Evolutionary conservation across 805 yeast genomes (phyloP).

Genomic region (Monosporozyma siamensis): DNA sequence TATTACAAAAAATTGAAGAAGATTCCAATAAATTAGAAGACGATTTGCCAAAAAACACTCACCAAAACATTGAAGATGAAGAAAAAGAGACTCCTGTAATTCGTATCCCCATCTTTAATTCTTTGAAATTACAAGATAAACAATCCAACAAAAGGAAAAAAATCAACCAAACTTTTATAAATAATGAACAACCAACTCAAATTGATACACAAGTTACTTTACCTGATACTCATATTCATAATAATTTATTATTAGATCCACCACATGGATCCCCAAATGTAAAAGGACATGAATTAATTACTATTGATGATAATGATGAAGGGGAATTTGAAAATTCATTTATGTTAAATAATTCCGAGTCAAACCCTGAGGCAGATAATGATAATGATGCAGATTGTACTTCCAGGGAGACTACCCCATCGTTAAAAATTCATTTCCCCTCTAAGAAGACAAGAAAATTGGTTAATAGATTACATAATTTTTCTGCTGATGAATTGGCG

Average conservation of each 20-base stretch:
- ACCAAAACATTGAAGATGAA: neutral
- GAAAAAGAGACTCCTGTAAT: constrained; percentile 6
- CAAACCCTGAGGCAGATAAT: neutral
- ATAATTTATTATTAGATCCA: neutral
- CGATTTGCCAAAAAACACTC: neutral
- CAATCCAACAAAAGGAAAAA: neutral
- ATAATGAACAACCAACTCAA: too few species aligned
- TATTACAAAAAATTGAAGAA: neutral
- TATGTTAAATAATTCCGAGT: neutral
- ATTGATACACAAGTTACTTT: too few species aligned
- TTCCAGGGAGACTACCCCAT: constrained; percentile 8
- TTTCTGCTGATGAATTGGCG: constrained; percentile 12
- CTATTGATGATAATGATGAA: neutral
- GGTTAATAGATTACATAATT: constrained; percentile 12
- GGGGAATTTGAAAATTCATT: neutral
- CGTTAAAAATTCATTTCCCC: constrained; percentile 14
- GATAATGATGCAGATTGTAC: neutral
- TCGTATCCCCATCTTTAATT: constrained; percentile 18
- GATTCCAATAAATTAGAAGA: neutral
- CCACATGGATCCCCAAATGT: neutral
- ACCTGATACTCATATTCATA: neutral
- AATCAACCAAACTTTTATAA: neutral
- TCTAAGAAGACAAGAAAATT: constrained; percentile 15
- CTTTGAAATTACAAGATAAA: constrained; percentile 7
- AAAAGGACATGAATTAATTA: neutral